A percentile compares a stretch with the other conserved stretches of the same genome.
phyloP scores from a whole-genome alignment of 352 stramenopile genomes.

The Globisporangium barbulae region DNA sequence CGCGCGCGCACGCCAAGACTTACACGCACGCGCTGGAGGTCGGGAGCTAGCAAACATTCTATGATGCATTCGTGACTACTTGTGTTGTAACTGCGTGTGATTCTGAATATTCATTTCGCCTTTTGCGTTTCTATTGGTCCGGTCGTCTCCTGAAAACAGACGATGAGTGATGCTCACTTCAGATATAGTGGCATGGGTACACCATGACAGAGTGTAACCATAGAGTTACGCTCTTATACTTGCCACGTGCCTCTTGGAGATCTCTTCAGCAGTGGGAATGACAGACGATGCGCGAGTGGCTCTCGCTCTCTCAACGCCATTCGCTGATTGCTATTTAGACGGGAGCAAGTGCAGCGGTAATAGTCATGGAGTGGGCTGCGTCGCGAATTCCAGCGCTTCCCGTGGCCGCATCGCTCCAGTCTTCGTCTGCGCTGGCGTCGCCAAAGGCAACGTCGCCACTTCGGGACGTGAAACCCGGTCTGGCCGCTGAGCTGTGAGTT shows the following conservation, averaged over 20 bases:
- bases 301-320: no score
- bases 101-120: no score
- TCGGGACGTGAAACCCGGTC: constrained; percentile 2
- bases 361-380: constrained; percentile 25
- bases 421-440: not conserved
- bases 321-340: not conserved
- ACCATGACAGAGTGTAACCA: not conserved
- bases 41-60: not conserved
- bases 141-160: not conserved
- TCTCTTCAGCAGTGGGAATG: not conserved
- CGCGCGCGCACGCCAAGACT: constrained; percentile 39
- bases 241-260: not conserved
- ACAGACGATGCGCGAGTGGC: no score
- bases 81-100: no score
- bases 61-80: no score
- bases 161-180: not conserved
- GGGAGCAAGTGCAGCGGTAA: not conserved
- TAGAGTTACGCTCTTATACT: not conserved
- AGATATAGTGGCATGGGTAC: not conserved
- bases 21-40: constrained; percentile 39
- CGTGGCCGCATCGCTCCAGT: not conserved
- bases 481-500: constrained; percentile 16
- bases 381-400: constrained; percentile 26
- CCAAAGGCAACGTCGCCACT: not conserved
- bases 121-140: no score